Evolutionary conservation across 768 basidiomycete genomes (phyloP).

Genomic region (Boletus insuetus): DNA sequence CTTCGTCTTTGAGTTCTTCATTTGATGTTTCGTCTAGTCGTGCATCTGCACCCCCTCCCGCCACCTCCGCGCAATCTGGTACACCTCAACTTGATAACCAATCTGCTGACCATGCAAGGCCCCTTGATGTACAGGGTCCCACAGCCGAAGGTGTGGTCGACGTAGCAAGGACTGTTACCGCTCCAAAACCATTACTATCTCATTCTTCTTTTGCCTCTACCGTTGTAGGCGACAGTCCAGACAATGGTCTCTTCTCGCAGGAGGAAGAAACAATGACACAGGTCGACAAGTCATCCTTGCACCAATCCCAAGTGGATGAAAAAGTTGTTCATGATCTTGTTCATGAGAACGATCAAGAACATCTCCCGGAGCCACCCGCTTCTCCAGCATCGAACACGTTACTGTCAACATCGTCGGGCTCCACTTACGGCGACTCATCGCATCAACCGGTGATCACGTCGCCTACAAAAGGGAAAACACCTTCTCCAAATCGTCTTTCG

Average conservation of each 20-base stretch:
- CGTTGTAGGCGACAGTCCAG: slow-evolving; percentile 45
- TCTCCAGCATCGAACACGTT: slow-evolving; percentile 55
- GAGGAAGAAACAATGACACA: slow-evolving; percentile 24
- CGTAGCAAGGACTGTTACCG: slow-evolving; percentile 5
- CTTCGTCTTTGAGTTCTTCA: slow-evolving; percentile 33
- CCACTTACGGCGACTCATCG: slow-evolving; percentile 45
- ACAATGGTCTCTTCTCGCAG: slow-evolving; percentile 27
- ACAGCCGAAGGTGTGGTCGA: neutral
- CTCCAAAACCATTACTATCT: slow-evolving; percentile 38
- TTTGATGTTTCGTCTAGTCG: slow-evolving; percentile 49
- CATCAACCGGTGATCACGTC: slow-evolving; percentile 27
- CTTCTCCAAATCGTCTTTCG: slow-evolving; percentile 85
- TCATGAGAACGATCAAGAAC: slow-evolving; percentile 37
- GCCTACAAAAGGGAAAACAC: slow-evolving; percentile 42
- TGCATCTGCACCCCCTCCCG: slow-evolving; percentile 32
- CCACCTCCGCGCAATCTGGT: slow-evolving; percentile 30
- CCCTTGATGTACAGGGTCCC: slow-evolving; percentile 43
- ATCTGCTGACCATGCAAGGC: slow-evolving; percentile 47
- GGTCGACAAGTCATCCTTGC: slow-evolving; percentile 22
- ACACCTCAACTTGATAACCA: slow-evolving; percentile 43
- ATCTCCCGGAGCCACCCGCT: slow-evolving; percentile 57
- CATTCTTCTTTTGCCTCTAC: slow-evolving; percentile 51
- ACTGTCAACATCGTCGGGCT: slow-evolving; percentile 31
- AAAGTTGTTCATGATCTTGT: slow-evolving; percentile 14
- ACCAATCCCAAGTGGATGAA: slow-evolving; percentile 12